A percentile compares a stretch with the other conserved stretches of the same genome.
phyloP scores from a whole-genome alignment of 1,284 basidiomycete genomes.

The Moesziomyces parantarcticus region DNA sequence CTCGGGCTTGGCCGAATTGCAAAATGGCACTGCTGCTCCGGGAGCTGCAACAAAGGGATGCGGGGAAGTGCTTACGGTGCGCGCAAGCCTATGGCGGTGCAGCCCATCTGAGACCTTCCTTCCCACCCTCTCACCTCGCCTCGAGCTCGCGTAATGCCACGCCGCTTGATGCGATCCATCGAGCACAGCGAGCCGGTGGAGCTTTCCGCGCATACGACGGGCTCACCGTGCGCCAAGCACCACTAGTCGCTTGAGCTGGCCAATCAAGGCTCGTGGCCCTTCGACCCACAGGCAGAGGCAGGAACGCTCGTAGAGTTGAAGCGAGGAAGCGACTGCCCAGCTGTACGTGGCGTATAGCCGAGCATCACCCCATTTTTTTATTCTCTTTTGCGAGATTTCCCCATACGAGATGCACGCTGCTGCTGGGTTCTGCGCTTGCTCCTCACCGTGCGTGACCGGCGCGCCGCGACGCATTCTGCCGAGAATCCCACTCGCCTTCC shows the following conservation, averaged over 20 bases:
- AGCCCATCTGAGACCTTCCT: conserved; percentile 7
- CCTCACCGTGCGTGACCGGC: too few relatives aligned
- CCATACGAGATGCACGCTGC: neutral
- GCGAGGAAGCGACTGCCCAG: too few relatives aligned
- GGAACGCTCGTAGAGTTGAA: neutral
- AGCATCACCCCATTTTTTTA: neutral
- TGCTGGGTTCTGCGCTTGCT: neutral
- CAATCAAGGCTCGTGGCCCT: too few relatives aligned
- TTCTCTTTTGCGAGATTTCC: neutral
- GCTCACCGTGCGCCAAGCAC: too few relatives aligned
- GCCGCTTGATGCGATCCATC: conserved; percentile 5
- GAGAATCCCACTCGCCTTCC: too few relatives aligned
- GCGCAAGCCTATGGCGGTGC: conserved; percentile 1
- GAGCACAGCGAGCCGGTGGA: neutral
- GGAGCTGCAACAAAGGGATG: conserved; percentile 1
- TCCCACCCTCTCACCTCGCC: conserved; percentile 11
- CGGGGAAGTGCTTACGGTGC: conserved; percentile 10
- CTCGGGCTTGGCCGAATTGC: neutral
- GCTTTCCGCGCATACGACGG: neutral
- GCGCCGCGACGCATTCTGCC: too few relatives aligned
- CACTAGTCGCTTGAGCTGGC: too few relatives aligned
- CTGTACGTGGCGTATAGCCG: neutral
- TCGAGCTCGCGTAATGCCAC: conserved; percentile 17
- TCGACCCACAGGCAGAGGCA: neutral
- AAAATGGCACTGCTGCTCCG: too few relatives aligned